phyloP scores from a whole-genome alignment of 148 eudicot species.

The Rhododendron williamsianum region DNA sequence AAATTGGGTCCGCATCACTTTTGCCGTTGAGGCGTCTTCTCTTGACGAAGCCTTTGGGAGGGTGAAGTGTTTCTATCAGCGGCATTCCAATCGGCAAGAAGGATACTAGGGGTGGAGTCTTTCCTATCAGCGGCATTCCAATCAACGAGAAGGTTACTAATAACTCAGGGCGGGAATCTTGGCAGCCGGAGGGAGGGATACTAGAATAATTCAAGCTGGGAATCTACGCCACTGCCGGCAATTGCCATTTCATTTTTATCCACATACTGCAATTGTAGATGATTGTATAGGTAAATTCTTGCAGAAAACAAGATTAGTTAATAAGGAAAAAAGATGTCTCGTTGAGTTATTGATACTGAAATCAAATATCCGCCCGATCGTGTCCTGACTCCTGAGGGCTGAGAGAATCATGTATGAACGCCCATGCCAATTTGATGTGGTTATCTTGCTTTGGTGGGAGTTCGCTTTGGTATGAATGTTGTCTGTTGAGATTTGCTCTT shows the following conservation, averaged over 20 bases:
- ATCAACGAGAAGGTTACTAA: constrained; percentile 3
- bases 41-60: constrained; percentile 66
- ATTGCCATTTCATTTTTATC: background rate
- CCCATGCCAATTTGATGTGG: no score
- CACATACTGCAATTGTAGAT: background rate
- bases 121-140: constrained; percentile 32
- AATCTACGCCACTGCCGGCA: background rate
- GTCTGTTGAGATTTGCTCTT: no score
- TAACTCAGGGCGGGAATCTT: background rate
- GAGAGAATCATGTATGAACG: no score
- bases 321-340: background rate
- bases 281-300: background rate
- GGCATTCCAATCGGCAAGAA: constrained; percentile 21
- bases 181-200: background rate
- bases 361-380: no score
- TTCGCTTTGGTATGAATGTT: no score
- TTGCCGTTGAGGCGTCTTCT: constrained; percentile 65
- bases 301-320: background rate
- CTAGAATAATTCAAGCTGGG: background rate
- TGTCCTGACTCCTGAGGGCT: no score
- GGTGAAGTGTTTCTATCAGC: constrained; percentile 37
- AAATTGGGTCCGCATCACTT: constrained; percentile 76
- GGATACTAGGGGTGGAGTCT: constrained; percentile 30
- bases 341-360: no score
- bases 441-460: no score